These are phyloP conservation scores for Hypoxylon crocopeplum DNA, from an alignment of 495 filamentous ascomycete genomes.

Conservation along the genomic window DNA sequence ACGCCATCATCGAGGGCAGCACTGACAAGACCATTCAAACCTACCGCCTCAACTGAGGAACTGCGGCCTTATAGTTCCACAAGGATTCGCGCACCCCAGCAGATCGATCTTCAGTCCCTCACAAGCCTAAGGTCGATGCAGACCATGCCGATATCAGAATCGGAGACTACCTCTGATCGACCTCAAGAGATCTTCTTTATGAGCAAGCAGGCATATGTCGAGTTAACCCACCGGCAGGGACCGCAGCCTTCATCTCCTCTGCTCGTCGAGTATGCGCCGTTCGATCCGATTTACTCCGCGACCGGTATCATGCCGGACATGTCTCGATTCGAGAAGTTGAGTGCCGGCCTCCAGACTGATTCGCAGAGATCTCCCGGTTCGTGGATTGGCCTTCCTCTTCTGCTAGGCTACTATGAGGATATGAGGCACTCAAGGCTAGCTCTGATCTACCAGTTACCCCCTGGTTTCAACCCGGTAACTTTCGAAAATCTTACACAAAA, in stretches of 20 bases:
- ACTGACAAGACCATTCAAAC: conserved; percentile 29
- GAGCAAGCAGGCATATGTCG: conserved; percentile 54
- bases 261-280: conserved; percentile 70
- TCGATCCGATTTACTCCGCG: conserved; percentile 67
- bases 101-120: conserved; percentile 56
- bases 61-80: conserved; percentile 58
- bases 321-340: conserved; percentile 68
- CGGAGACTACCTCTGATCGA: conserved; percentile 24
- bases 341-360: conserved; percentile 61
- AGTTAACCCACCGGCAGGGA: conserved; percentile 44
- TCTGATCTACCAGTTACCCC: conserved; percentile 83
- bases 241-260: conserved; percentile 57
- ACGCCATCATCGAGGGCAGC: conserved; percentile 37
- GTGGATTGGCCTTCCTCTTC: conserved; percentile 62
- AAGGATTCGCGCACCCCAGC: conserved; percentile 61
- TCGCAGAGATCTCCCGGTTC: conserved; percentile 64
- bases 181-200: conserved; percentile 61
- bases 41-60: conserved; percentile 48
- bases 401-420: conserved; percentile 88
- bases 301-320: conserved; percentile 69
- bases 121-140: conserved; percentile 52
- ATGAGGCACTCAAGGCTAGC: conserved; percentile 77
- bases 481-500: conserved; percentile 58
- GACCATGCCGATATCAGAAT: conserved; percentile 49
- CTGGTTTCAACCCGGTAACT: conserved; percentile 64